Evolutionary conservation across 352 stramenopile genomes (phyloP).

Genomic region (Halophytophthora polymorphica): DNA sequence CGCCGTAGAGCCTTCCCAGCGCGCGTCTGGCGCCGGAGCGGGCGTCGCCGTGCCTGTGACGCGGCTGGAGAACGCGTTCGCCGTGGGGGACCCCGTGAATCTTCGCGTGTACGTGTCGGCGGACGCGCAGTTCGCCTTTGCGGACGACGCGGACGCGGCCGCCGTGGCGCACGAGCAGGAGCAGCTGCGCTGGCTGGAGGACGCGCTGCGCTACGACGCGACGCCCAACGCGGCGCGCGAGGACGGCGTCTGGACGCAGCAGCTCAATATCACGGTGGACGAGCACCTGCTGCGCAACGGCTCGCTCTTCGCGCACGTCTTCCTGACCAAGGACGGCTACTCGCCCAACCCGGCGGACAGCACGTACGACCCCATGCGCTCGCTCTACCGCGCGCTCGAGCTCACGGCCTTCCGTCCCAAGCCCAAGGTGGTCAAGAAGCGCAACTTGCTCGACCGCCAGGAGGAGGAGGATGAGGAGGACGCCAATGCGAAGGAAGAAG

Average conservation of each 20-base stretch:
- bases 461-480: constrained; percentile 15
- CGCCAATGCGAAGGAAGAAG: constrained; percentile 4
- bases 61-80: constrained; percentile 57
- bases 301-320: constrained; percentile 85
- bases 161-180: constrained; percentile 42
- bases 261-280: constrained; percentile 76
- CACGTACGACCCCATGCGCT: constrained; percentile 51
- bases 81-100: constrained; percentile 41
- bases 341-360: constrained; percentile 66
- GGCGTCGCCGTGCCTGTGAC: constrained; percentile 6
- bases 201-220: constrained; percentile 53
- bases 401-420: constrained; percentile 78
- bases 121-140: constrained; percentile 48
- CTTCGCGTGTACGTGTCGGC: constrained; percentile 71
- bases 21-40: background rate
- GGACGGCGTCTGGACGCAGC: constrained; percentile 42
- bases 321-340: constrained; percentile 67
- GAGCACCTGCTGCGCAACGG: constrained; percentile 65
- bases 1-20: background rate
- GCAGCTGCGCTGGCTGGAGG: constrained; percentile 54
- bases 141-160: constrained; percentile 17
- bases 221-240: constrained; percentile 42
- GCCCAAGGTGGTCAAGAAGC: constrained; percentile 70
- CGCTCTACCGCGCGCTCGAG: constrained; percentile 53
- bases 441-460: constrained; percentile 54